Percentiles rank a stretch among this genome's conserved stretches.
Conservation (phyloP, 106 monocot genomes). For the Apostasia shenzhenica region DNA sequence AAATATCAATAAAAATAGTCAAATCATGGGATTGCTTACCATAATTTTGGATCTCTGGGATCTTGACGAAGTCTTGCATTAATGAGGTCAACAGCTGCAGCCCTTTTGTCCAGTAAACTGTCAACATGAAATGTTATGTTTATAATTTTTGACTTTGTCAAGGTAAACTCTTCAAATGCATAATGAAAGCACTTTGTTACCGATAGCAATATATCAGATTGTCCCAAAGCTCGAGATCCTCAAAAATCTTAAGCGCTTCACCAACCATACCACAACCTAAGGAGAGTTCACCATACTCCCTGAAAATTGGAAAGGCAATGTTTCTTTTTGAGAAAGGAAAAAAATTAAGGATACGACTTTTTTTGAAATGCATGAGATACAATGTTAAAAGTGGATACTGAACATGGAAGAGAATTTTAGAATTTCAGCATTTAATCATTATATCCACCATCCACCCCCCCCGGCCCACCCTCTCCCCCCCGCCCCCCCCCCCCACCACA, state of each 20-base stretch:
- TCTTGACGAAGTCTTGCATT: slow-evolving; percentile 48
- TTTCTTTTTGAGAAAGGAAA: no score
- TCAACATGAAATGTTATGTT: slow-evolving; percentile 5
- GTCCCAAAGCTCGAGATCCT: slow-evolving; percentile 98
- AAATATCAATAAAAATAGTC: neutral
- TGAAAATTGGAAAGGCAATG: slow-evolving; percentile 18
- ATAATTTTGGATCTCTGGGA: slow-evolving; percentile 82
- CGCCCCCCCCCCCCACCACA: neutral
- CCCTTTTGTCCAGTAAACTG: slow-evolving; percentile 78
- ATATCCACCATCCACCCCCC: no score
- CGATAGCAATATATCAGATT: slow-evolving; percentile 83
- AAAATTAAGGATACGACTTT: no score
- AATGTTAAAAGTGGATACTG: no score
- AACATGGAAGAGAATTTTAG: no score
- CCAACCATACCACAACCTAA: slow-evolving; percentile 75
- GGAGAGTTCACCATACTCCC: slow-evolving; percentile 75
- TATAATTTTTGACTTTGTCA: neutral
- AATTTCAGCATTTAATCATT: no score
- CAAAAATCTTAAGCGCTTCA: slow-evolving; percentile 83
- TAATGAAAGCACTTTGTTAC: slow-evolving; percentile 26
- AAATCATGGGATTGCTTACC: slow-evolving; percentile 34
- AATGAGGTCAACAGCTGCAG: slow-evolving; percentile 87
- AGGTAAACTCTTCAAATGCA: neutral
- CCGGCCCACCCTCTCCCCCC: no score
- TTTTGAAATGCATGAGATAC: no score